Evolutionary conservation across 1,284 basidiomycete species (phyloP).

Genomic region (Meripilus lineatus): DNA sequence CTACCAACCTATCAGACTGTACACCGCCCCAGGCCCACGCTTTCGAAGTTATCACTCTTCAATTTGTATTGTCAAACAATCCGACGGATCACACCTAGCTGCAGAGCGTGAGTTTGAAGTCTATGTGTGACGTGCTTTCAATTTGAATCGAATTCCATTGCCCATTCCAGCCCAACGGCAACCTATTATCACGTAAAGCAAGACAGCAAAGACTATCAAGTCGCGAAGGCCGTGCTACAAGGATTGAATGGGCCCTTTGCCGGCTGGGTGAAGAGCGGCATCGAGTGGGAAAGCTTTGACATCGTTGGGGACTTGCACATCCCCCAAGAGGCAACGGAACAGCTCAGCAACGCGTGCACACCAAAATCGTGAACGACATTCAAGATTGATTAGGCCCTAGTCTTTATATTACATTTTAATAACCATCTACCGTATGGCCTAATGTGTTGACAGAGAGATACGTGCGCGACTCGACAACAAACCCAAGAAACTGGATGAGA

Average conservation of each 20-base stretch:
- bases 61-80: constrained; percentile 13
- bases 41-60: constrained; percentile 29
- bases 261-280: constrained; percentile 29
- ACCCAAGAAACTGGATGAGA: too few relatives aligned
- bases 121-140: too few relatives aligned
- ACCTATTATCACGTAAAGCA: constrained; percentile 23
- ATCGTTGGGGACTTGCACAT: constrained; percentile 6
- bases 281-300: constrained; percentile 27
- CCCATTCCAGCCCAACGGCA: neutral
- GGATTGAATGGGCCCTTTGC: constrained; percentile 23
- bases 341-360: too few relatives aligned
- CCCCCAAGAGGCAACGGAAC: too few relatives aligned
- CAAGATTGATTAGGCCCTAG: too few relatives aligned
- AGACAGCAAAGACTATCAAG: constrained; percentile 17
- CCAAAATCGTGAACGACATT: too few relatives aligned
- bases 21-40: constrained; percentile 21
- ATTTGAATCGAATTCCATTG: too few relatives aligned
- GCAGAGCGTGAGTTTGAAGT: neutral
- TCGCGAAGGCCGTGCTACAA: constrained; percentile 19
- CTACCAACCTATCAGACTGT: neutral
- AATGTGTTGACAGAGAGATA: too few relatives aligned
- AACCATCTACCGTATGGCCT: too few relatives aligned
- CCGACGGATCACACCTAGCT: neutral
- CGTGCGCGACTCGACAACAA: too few relatives aligned
- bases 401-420: too few relatives aligned